Evolutionary conservation across 345 rosid genomes (phyloP).

Genomic region (Salix exigua): DNA sequence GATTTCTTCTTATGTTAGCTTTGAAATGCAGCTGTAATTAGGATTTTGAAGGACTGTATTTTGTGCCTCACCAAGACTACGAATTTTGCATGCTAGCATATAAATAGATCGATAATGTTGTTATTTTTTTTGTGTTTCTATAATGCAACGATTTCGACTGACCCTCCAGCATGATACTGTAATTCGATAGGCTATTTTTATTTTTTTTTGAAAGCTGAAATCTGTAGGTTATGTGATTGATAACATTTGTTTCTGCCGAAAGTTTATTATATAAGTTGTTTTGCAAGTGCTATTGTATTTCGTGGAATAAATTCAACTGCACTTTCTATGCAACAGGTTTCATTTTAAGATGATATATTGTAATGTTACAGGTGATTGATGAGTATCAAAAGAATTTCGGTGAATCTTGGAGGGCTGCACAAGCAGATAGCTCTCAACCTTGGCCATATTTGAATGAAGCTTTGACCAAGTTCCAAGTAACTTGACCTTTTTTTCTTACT

Average conservation of each 20-base stretch:
- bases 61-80: background rate
- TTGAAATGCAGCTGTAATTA: background rate
- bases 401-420: conserved; percentile 72
- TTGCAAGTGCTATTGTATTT: background rate
- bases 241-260: background rate
- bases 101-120: background rate
- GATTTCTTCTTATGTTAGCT: background rate
- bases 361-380: conserved; percentile 57
- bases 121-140: background rate
- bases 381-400: conserved; percentile 91
- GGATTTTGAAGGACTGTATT: background rate
- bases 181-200: background rate
- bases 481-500: background rate
- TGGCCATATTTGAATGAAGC: conserved; percentile 90
- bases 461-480: conserved; percentile 75
- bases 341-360: background rate
- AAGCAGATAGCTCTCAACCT: conserved; percentile 53
- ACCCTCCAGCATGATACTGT: background rate
- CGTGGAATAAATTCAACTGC: background rate
- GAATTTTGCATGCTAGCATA: background rate
- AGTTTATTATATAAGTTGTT: background rate
- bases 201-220: background rate
- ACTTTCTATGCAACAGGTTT: background rate
- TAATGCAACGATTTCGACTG: background rate
- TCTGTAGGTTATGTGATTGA: background rate